These are phyloP conservation scores for Salinomyces thailandicus DNA, from an alignment of 2,329 filamentous ascomycete species.

Conservation along the genomic window DNA sequence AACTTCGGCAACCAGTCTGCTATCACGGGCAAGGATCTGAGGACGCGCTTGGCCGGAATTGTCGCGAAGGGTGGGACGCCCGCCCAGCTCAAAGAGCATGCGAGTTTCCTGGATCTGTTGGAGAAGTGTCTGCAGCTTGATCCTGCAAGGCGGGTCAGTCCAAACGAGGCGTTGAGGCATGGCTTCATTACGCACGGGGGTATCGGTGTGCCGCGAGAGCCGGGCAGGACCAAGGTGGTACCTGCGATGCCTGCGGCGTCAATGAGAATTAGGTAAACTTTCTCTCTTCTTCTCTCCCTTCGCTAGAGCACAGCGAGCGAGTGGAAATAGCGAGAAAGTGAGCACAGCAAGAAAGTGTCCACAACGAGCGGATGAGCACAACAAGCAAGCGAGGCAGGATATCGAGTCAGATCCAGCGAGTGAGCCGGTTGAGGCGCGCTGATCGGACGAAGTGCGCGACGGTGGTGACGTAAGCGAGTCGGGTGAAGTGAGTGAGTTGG, in stretches of 20 bases:
- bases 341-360: too few relatives aligned
- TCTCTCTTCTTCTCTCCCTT: too few relatives aligned
- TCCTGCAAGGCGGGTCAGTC: slow-evolving; percentile 82
- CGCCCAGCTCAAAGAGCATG: slow-evolving; percentile 64
- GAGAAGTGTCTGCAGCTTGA: slow-evolving; percentile 84
- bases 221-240: slow-evolving; percentile 8
- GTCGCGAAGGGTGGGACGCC: slow-evolving; percentile 65
- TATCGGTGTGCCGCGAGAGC: background rate
- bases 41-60: slow-evolving; percentile 58
- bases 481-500: too few relatives aligned
- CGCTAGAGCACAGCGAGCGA: too few relatives aligned
- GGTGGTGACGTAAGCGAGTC: too few relatives aligned
- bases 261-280: background rate
- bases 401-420: too few relatives aligned
- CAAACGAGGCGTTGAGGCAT: slow-evolving; percentile 76
- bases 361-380: too few relatives aligned
- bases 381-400: too few relatives aligned
- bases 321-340: too few relatives aligned
- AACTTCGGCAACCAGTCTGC: slow-evolving; percentile 55
- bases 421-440: too few relatives aligned
- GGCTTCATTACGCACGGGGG: slow-evolving; percentile 55
- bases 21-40: slow-evolving; percentile 57
- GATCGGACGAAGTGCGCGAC: too few relatives aligned
- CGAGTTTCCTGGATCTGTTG: slow-evolving; percentile 74
- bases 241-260: slow-evolving; percentile 9